Evolutionary conservation across 2,329 filamentous ascomycete genomes (phyloP), one percentile per base, ranked within the genome.

Genomic region (Hypoxylon sp.): DNA sequence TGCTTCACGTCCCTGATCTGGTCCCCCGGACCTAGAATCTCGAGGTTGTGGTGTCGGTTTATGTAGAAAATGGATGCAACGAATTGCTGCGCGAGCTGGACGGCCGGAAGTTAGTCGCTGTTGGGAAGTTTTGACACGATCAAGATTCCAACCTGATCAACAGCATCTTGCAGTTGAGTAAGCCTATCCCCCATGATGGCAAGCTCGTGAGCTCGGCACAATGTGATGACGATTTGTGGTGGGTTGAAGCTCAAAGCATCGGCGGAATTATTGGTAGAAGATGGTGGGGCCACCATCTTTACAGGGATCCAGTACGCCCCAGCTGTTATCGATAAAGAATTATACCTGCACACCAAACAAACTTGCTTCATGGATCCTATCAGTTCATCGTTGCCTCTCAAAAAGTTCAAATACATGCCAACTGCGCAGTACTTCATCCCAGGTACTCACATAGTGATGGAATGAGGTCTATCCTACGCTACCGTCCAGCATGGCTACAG

Each of bases 111-210:
- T 69, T 62, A 74, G 65, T 58, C 3, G 46, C 27, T 25, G 27
- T 30, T 6, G 5, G 2, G 33, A 6, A 8, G 6, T 0, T 1
- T 20, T 3, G 2, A 42, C 20, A 14, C 25, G 3, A 14, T 27
- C 11, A 17, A 31, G 6, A 51, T 11, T 51, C 80, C 35, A 82
- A 93, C 92, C 86, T 94, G 90, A 77, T 96, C 93, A 68, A 95
- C 88, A 80, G 92, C 91, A 82, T 96, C 92, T 81, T 97, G 93
- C 64, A 96, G 85, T 79, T 96, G 93, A 1, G 93, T 95, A 64
- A 97, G 85, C 69, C 91, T 86, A 78, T 97, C 93, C 30, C 87
- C 87, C 90, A 94, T 94, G 27, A 50, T 71, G 50, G 35, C 22
- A 56, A 55, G 37, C 60, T 25, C 30, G 40, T 50, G 7, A 46